Evolutionary conservation across 768 basidiomycete genomes (phyloP), one percentile per base, ranked within the genome.

Genomic region (Pisolithus marmoratus): DNA sequence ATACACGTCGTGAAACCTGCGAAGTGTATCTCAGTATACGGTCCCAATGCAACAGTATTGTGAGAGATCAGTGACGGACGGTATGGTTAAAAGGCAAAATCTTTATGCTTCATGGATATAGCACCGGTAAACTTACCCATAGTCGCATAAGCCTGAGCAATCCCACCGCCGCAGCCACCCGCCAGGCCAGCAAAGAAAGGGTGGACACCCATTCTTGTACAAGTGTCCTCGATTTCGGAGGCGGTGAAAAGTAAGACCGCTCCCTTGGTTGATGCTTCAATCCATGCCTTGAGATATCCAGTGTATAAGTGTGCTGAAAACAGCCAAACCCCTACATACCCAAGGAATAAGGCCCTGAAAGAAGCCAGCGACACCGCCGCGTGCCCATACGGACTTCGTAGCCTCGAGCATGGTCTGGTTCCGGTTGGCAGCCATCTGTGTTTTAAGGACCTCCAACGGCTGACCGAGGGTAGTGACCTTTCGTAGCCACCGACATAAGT

Each of bases 341-440:
- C 96, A 99, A 63, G 96, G 96, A 65, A 98, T 98, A 54, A 99
- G 82, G 58, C 96, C 96, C 71, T 99, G 96, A 74, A 90, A 99
- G 75, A 95, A 93, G 23, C 96, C 96, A 43, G 72, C 67, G 51
- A 86, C 72, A 56, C 96, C 93, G 59, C 96, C 96, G 55, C 96
- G 86, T 61, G 83, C 77, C 92, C 93, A 95, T 53, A 98, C 91
- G 5, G 85, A 83, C 57, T 79, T 76, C 59, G 88, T 76, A 17
- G 96, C 94, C 65, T 91, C 83, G 54, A 77, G 60, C 93, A 99
- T 96, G 12, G 87, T 77, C 68, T 99, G 94, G 9, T 80, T 83
- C 55, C 96, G 84, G 74, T 95, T 94, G 54, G 94, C 92, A 53
- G 96, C 96, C 96, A 99, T 98, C 68, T 99, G 96, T 17, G 96